Base-by-base conservation (phyloP, 1,284 basidiomycete genomes). In the Rhodotorula sp. region DNA sequence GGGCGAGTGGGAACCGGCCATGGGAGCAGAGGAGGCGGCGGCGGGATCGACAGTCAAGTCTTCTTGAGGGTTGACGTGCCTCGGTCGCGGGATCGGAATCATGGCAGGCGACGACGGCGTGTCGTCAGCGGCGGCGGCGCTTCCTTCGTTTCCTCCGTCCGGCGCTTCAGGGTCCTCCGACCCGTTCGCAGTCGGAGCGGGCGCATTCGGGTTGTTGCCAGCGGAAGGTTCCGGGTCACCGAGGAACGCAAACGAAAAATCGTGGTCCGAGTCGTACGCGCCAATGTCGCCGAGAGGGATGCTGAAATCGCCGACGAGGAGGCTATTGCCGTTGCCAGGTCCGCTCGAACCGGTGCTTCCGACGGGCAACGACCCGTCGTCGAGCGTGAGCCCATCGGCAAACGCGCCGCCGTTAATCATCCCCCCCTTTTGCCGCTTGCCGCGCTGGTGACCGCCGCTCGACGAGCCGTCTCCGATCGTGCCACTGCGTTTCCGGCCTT, bases 231-330 rank as follows among this genome's bases (percentile, higher is more conserved):
- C 55, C 4, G 66, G 54, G 23, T 62, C 47, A 43, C 54, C 43
- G 31, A 68, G 63, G 63, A 68, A 16, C n/a, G 57, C 66, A 31
- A 71, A 59, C 49, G 67, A 56, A 28, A 62, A 55, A 14, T 56
- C 70, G 59, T 61, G 60, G 31, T 55, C 34, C n/a, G 57, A n/a
- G n/a, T 60, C 66, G 55, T 62, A 68, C 10, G 54, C 19, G 49
- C 63, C 70, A 10, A 67, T 61, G 48, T 64, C 66, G 48, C 60
- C 66, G 38, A 71, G 60, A n/a, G 66, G 66, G 49, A 71, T 38
- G 28, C 55, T 59, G 60, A 57, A 71, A 43, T 68, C 63, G 47
- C 45, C 66, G 18, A 55, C 28, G 8, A 43, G 26, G 19, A 62
- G 60, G 26, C 26, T 55, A 16, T 26, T 28, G 15, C 48, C 45